These are phyloP conservation scores for Andrographis paniculata DNA, from an alignment of 305 asterid genomes.

Conservation along the genomic window DNA sequence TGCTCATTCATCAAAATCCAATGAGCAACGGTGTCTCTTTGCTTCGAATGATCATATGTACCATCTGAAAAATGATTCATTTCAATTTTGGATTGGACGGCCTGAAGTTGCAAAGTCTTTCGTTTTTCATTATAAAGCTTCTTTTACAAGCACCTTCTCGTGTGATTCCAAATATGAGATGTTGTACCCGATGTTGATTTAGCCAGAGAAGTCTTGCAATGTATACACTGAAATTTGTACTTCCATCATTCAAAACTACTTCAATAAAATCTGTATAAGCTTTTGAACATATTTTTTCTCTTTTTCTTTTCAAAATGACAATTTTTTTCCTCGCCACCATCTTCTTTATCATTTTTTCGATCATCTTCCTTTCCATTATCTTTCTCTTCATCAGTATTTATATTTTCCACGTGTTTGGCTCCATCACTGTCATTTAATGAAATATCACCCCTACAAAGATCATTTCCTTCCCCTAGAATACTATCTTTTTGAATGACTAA, in stretches of 20 bases:
- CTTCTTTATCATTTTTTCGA: background rate
- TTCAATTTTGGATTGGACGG: no score
- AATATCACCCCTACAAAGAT: no score
- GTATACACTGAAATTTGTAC: background rate
- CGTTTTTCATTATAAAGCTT: no score
- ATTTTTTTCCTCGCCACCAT: background rate
- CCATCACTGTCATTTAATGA: no score
- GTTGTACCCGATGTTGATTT: no score
- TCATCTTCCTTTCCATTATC: background rate
- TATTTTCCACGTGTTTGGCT: no score
- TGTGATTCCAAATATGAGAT: no score
- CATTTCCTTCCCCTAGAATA: no score
- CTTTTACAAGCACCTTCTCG: no score
- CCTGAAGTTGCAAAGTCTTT: no score
- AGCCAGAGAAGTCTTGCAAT: no score
- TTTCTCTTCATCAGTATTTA: background rate
- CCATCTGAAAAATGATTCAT: conserved; percentile 9
- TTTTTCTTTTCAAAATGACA: background rate
- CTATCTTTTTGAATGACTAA: no score
- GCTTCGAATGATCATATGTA: conserved; percentile 16
- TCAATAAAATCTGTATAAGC: background rate
- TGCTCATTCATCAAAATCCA: conserved; percentile 11
- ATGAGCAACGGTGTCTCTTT: conserved; percentile 10
- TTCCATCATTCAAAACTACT: background rate
- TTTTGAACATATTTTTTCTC: background rate